phyloP scores from a whole-genome alignment of 2,329 filamentous ascomycete genomes.

The Diaporthe vaccinii region DNA sequence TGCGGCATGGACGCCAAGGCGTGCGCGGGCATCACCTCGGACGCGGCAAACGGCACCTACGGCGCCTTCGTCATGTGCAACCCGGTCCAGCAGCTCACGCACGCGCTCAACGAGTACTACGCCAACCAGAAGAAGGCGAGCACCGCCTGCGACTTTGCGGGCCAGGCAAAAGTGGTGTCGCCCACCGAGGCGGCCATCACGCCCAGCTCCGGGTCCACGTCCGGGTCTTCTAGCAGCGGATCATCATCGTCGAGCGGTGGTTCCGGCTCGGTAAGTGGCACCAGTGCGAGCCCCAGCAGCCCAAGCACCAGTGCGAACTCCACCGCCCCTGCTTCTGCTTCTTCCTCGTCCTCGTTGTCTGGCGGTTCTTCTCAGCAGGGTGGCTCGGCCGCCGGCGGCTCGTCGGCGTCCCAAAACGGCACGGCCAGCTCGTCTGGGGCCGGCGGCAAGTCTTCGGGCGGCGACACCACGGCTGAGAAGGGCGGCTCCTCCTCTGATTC shows the following conservation, averaged over 20 bases:
- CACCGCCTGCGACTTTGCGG: conserved; percentile 79
- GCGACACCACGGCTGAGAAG: conserved; percentile 20
- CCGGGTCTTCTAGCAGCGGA: background rate
- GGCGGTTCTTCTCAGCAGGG: conserved; percentile 30
- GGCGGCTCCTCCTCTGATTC: conserved; percentile 1
- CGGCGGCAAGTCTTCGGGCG: conserved; percentile 12
- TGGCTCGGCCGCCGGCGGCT: conserved; percentile 14
- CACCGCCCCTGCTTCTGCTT: conserved; percentile 1
- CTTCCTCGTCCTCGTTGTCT: background rate
- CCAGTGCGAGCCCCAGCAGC: conserved; percentile 30
- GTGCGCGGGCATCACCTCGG: conserved; percentile 78
- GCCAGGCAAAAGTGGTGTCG: conserved; percentile 63
- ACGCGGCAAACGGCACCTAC: conserved; percentile 77
- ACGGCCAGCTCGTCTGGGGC: background rate
- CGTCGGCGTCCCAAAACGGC: background rate
- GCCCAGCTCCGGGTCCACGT: conserved; percentile 3
- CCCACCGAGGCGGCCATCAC: conserved; percentile 23
- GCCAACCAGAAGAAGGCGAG: conserved; percentile 64
- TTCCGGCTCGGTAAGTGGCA: conserved; percentile 24
- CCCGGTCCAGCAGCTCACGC: conserved; percentile 77
- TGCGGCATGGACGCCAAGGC: conserved; percentile 68
- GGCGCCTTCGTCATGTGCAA: conserved; percentile 85
- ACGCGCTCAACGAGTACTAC: conserved; percentile 82
- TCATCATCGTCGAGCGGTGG: background rate
- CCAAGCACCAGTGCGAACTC: conserved; percentile 14